phyloP scores from a whole-genome alignment of 192 early-diverging fungal genomes.

The Thamnidium elegans region DNA sequence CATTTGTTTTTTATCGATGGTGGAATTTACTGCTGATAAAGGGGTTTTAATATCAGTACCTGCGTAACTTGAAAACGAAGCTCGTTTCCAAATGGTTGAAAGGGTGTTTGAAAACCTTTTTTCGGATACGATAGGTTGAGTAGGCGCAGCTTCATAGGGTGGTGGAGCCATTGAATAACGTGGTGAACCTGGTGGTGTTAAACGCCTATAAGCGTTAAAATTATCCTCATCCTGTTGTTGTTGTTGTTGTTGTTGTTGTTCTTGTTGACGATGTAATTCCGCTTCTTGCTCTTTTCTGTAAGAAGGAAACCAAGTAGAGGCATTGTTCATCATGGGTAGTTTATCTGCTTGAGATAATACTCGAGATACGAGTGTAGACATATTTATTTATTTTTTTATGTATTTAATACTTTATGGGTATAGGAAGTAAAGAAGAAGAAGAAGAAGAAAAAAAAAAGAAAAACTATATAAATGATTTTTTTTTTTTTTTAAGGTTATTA shows the following conservation, averaged over 20 bases:
- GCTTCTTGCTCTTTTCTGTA: not conserved
- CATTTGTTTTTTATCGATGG: slow-evolving; percentile 16
- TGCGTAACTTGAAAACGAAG: slow-evolving; percentile 9
- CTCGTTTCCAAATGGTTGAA: slow-evolving; percentile 5
- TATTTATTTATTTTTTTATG: not conserved
- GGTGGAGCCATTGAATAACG: slow-evolving; percentile 16
- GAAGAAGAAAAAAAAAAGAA: not conserved
- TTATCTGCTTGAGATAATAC: slow-evolving; percentile 11
- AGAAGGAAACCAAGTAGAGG: slow-evolving; percentile 4
- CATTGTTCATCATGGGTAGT: slow-evolving; percentile 10
- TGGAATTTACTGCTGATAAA: not conserved
- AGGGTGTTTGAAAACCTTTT: not conserved
- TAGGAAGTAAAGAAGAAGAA: not conserved
- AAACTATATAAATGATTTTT: no score
- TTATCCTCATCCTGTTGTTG: not conserved
- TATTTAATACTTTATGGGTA: not conserved
- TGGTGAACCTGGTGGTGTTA: slow-evolving; percentile 7
- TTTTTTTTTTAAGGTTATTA: slow-evolving; percentile 8
- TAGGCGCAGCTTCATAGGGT: slow-evolving; percentile 13
- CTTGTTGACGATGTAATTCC: not conserved
- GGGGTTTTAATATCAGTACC: not conserved
- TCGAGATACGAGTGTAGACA: slow-evolving; percentile 11
- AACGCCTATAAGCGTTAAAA: not conserved
- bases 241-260: not conserved
- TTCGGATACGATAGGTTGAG: not conserved